Percentiles rank a stretch among this genome's conserved stretches.
Evolutionary conservation across 208 protist genomes (phyloP).

Genomic region (Vickermania spadyakhi): DNA sequence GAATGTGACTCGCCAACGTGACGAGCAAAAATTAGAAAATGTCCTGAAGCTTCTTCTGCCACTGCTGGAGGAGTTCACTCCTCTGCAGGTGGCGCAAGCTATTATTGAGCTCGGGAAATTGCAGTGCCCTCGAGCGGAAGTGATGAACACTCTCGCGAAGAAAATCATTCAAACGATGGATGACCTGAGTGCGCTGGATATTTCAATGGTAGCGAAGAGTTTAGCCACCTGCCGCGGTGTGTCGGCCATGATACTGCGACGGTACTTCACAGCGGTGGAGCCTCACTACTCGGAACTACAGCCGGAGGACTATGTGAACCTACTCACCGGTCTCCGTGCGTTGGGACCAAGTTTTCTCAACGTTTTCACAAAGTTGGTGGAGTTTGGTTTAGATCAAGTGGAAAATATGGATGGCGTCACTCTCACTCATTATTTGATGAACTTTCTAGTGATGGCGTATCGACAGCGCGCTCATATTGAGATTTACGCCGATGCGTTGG

Average conservation of each 20-base stretch:
- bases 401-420: conserved; percentile 70
- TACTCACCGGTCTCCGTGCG: conserved; percentile 28
- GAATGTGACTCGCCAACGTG: conserved; percentile 55
- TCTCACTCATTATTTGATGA: conserved; percentile 55
- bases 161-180: conserved; percentile 33
- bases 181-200: conserved; percentile 51
- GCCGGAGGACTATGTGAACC: conserved; percentile 68
- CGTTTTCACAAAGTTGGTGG: conserved; percentile 50
- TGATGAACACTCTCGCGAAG: conserved; percentile 51
- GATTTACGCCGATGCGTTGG: conserved; percentile 78
- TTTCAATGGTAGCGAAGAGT: conserved; percentile 25
- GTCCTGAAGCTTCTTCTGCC: conserved; percentile 40
- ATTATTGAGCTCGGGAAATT: conserved; percentile 59
- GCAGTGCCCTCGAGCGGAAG: conserved; percentile 40
- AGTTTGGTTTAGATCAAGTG: conserved; percentile 57
- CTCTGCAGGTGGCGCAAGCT: conserved; percentile 43
- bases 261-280: conserved; percentile 32
- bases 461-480: conserved; percentile 64
- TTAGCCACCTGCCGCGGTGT: conserved; percentile 48
- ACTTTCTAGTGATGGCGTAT: conserved; percentile 59
- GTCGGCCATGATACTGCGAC: conserved; percentile 34
- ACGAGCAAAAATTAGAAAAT: conserved; percentile 58
- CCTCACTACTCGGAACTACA: conserved; percentile 46
- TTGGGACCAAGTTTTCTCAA: conserved; percentile 41
- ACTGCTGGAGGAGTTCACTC: conserved; percentile 70